Base-by-base conservation (phyloP, 1,284 basidiomycete genomes). In the Malassezia cuniculi region DNA sequence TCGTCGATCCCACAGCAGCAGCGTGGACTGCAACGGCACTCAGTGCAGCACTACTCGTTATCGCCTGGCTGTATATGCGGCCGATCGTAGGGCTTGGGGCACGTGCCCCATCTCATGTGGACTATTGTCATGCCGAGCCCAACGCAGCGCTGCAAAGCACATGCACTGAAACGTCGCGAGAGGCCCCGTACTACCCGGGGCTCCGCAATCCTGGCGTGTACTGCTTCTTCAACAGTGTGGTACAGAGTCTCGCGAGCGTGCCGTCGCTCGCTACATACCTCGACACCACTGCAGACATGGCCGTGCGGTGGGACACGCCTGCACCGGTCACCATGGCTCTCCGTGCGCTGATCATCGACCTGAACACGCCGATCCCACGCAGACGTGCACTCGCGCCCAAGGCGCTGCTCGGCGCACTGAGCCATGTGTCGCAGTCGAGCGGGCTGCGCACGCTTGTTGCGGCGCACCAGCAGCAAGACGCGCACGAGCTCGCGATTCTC, bases 381-480 rank as follows among this genome's bases (percentile, higher is more conserved):
- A 22, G 27, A 16, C 14, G 17, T 2, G 42, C 52, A 1, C 36
- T 64, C 31, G 46, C 51, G 16, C 61, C 61, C 1, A 29, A 41
- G 8, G 43, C 44, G 17, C 45, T 66, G 12, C 48, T 52, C 11
- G 21, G 36, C 6, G 57, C 61, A 1, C 53, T 66, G 1, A 36
- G 50, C 10, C 39, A 41, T 11, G 38, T 55, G 21, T 48, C 43
- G 7, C 47, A 48, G 12, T 50, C 49, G 1, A 52, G 53, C 1
- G 57, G 57, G 1, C 44, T 59, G 11, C 47, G 60, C 6, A 50
- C 55, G 8, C 50, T 66, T 11, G 40, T 62, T 3, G 49, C 47
- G 1, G 63, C 63, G 4, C 63, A 65, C 15, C 58, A 63, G 44
- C 63, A 66, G 34, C 63, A 66, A 30, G 63, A 66, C 28, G 61